phyloP scores from a whole-genome alignment of 2,329 filamentous ascomycete species.

The Hypoxylon sp. region DNA sequence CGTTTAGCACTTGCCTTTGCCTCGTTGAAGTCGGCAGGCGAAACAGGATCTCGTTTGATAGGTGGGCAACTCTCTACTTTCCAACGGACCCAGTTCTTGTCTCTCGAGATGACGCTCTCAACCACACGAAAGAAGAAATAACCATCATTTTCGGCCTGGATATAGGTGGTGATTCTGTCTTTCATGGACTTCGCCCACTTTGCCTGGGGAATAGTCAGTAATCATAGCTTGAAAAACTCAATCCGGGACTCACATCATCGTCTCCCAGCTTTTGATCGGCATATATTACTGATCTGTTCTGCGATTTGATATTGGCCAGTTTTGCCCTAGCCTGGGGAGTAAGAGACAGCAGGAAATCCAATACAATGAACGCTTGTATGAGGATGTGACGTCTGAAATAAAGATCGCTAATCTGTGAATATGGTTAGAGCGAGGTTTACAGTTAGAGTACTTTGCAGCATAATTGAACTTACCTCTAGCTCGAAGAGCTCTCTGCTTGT shows the following conservation, averaged over 20 bases:
- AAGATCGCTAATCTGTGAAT: constrained; percentile 83
- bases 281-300: constrained; percentile 92
- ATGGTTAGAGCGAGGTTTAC: constrained; percentile 44
- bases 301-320: constrained; percentile 72
- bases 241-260: constrained; percentile 76
- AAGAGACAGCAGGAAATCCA: constrained; percentile 95
- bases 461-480: constrained; percentile 75
- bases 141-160: constrained; percentile 84
- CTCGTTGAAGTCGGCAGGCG: constrained; percentile 75
- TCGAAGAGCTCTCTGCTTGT: constrained; percentile 98
- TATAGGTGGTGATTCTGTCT: constrained; percentile 81
- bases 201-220: constrained; percentile 63
- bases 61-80: constrained; percentile 93
- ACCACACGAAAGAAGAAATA: constrained; percentile 97
- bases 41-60: constrained; percentile 82
- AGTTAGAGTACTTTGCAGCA: neutral
- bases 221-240: neutral
- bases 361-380: constrained; percentile 92
- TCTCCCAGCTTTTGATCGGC: constrained; percentile 79
- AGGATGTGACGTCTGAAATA: constrained; percentile 95
- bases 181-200: constrained; percentile 89
- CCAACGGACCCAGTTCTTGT: constrained; percentile 99
- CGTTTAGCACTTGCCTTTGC: constrained; percentile 76
- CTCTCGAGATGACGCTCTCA: constrained; percentile 91
- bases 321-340: constrained; percentile 86